A percentile compares a stretch with the other conserved stretches of the same genome.
Conservation (phyloP, 2,329 filamentous ascomycete species). For the Penicillium griseofulvum region DNA sequence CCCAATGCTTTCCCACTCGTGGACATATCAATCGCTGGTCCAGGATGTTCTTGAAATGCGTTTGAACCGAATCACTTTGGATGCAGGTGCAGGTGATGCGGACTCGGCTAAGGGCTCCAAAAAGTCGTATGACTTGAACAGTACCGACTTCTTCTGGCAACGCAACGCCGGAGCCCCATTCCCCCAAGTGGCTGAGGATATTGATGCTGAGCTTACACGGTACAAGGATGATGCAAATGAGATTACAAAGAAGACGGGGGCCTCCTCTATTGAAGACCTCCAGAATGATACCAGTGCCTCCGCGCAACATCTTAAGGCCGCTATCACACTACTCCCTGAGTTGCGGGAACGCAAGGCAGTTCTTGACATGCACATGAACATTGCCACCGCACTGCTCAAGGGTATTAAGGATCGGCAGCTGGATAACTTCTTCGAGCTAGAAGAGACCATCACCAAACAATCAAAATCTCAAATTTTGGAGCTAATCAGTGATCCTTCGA, state of each 20-base stretch:
- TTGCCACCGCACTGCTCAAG: constrained; percentile 72
- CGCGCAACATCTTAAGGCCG: constrained; percentile 91
- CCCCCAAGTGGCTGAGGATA: constrained; percentile 93
- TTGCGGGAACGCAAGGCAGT: constrained; percentile 87
- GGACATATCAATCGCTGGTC: constrained; percentile 84
- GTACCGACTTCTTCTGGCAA: constrained; percentile 94
- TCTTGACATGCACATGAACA: constrained; percentile 99
- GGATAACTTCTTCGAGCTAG: constrained; percentile 93
- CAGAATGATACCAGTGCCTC: constrained; percentile 85
- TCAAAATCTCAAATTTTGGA: constrained; percentile 86
- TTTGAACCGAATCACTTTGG: constrained; percentile 91
- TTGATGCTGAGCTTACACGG: constrained; percentile 85
- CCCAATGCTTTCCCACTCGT: constrained; percentile 97
- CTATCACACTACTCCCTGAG: constrained; percentile 88
- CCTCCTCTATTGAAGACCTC: constrained; percentile 86
- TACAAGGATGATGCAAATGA: constrained; percentile 96
- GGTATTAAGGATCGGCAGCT: constrained; percentile 94
- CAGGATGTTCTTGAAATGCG: constrained; percentile 75
- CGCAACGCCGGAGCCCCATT: constrained; percentile 89
- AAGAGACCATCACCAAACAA: constrained; percentile 89
- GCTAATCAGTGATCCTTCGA: constrained; percentile 73
- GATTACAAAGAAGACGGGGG: constrained; percentile 92
- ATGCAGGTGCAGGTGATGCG: constrained; percentile 73
- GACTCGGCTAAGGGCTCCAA: constrained; percentile 74
- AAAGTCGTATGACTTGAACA: constrained; percentile 83